Conservation (phyloP, 2,329 filamentous ascomycete species). For the Periconia macrospinosa region DNA sequence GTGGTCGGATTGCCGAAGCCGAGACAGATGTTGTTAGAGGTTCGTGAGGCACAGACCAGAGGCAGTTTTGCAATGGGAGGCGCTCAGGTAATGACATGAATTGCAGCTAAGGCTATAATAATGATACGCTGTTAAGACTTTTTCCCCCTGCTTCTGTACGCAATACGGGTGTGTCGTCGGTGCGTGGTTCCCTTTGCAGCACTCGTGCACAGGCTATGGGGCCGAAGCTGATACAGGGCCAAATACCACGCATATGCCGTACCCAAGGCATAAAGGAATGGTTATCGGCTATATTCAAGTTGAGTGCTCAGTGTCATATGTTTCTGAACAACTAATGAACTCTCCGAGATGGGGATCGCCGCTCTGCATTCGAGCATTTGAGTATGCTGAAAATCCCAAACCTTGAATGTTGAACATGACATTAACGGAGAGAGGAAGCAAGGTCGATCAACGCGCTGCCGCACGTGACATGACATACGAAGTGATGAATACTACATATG, state of each 20-base stretch:
- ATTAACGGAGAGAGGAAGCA: too few relatives aligned
- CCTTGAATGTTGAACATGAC: too few relatives aligned
- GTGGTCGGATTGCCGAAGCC: conserved; percentile 14
- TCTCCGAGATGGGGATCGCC: background rate
- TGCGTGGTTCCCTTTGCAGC: background rate
- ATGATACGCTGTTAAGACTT: background rate
- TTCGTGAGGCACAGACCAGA: conserved; percentile 34
- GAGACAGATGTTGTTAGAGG: conserved; percentile 36
- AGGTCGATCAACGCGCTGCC: too few relatives aligned
- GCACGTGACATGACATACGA: too few relatives aligned
- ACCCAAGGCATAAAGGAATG: background rate
- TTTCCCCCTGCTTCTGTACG: conserved; percentile 6
- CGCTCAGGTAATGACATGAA: conserved; percentile 19
- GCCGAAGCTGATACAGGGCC: background rate
- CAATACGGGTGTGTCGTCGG: conserved; percentile 1
- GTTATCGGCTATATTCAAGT: background rate
- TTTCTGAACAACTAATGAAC: background rate
- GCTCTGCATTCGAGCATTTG: background rate
- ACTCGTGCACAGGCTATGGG: too few relatives aligned
- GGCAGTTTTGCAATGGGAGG: conserved; percentile 6
- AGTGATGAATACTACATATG: too few relatives aligned
- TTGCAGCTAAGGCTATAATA: conserved; percentile 14
- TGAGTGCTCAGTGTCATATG: background rate
- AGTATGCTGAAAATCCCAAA: too few relatives aligned
- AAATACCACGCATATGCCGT: background rate